Evolutionary conservation across 768 basidiomycete species (phyloP), one percentile per base, ranked within the genome.

Genomic region (Hericium coralloides): DNA sequence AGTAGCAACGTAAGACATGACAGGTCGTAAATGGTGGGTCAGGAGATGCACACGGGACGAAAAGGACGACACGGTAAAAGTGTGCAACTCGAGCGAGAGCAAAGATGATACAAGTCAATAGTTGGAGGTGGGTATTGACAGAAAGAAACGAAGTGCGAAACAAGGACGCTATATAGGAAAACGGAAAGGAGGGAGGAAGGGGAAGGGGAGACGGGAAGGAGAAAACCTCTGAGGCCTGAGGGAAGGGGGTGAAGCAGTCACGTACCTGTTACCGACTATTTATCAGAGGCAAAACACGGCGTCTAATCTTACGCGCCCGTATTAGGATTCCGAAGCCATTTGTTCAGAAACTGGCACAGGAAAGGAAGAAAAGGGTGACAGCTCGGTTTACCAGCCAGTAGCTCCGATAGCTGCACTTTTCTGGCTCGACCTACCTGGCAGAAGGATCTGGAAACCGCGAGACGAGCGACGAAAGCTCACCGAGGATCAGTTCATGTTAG

Each of bases 1-100:
- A 48, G 43, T 1, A 15, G 53, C 14, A 14, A 55, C 55, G 22
- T n/a, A 41, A 38, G 49, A 39, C 61, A 62, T 62, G 17, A 22
- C 8, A 47, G 31, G 31, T 31, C 31, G 52, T 52, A 5, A 26
- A 52, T 15, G 26, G 53, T 52, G 43, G 51, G 47, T 50, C 38
- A 41, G 12, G 54, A 14, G 31, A n/a, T 41, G 23, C 18, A 43
- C 55, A 48, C 20, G 39, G 22, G 26, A 49, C 49, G 51, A 52
- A 62, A 62, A 39, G 59, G 58, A 54, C 55, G 55, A 49, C 49
- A 52, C 43, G 56, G n/a, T n/a, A n/a, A 60, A 60, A 31, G 31
- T 52, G 59, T 60, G 49, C 47, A 55, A 57, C 57, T 15, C n/a
- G 23, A 36, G 58, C 47, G 55, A 48, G 12, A 59, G 55, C 31